Conservation (phyloP, 306 rosid genomes). For the Lotus japonicus region DNA sequence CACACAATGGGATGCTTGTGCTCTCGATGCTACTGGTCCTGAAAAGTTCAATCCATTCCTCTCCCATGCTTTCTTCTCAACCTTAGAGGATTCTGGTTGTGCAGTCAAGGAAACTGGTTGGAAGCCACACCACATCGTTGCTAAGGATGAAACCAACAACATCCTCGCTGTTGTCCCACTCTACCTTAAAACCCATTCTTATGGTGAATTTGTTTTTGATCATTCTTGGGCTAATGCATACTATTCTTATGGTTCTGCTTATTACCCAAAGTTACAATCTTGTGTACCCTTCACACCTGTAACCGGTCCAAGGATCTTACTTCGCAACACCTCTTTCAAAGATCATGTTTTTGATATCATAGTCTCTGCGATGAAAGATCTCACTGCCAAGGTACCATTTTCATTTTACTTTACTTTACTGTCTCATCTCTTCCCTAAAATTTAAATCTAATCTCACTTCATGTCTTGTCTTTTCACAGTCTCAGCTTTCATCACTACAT, state of each 20-base stretch:
- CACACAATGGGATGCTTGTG: slow-evolving; percentile 80
- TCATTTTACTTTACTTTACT: too few relatives aligned
- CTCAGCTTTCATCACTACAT: slow-evolving; percentile 74
- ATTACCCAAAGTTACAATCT: slow-evolving; percentile 85
- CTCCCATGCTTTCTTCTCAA: slow-evolving; percentile 64
- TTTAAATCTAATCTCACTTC: too few relatives aligned
- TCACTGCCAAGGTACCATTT: slow-evolving; percentile 50
- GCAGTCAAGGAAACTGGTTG: slow-evolving; percentile 85
- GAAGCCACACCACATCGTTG: slow-evolving; percentile 73
- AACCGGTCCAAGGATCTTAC: slow-evolving; percentile 82
- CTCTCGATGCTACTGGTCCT: slow-evolving; percentile 55
- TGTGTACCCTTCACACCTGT: slow-evolving; percentile 96
- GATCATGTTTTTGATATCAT: slow-evolving; percentile 61
- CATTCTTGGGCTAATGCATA: slow-evolving; percentile 98
- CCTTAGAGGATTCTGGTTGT: slow-evolving; percentile 60
- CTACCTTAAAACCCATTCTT: slow-evolving; percentile 87
- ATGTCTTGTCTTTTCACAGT: slow-evolving; percentile 13
- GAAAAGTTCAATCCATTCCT: slow-evolving; percentile 75
- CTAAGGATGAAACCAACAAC: slow-evolving; percentile 41
- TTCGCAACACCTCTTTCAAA: slow-evolving; percentile 53
- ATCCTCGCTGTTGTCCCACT: slow-evolving; percentile 77
- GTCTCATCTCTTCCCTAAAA: too few relatives aligned
- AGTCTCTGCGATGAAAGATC: slow-evolving; percentile 60
- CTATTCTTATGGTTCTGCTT: slow-evolving; percentile 57
- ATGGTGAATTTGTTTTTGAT: slow-evolving; percentile 96